Evolutionary conservation across 73 alveolate genomes (phyloP), one percentile per base, ranked within the genome.

Genomic region (Diophrys appendiculata): DNA sequence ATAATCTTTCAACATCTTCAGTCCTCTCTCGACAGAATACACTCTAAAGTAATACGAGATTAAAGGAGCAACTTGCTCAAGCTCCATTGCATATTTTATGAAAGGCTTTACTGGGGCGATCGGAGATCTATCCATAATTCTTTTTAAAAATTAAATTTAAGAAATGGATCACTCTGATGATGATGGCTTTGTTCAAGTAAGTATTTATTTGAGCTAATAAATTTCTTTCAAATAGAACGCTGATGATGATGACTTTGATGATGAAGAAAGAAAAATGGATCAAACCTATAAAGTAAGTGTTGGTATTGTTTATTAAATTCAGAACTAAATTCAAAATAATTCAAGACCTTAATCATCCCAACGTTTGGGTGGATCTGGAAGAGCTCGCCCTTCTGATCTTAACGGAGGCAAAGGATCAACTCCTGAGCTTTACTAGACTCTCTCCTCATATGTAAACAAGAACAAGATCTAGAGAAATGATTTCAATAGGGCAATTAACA

Each of bases 231-330:
- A n/a, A n/a, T n/a, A 79, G 43, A 79, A 79, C 33, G 88, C 69
- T 25, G 69, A 78, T 52, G 89, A 80, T 22, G 89, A 80, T 23
- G 89, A 80, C 33, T 80, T 80, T 54, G 89, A 80, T 65, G 89
- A 80, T 54, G 55, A 68, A 29, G 89, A 80, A 43, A 34, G 33
- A 43, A 80, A 80, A 55, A 56, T 80, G 33, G 89, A 80, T 65
- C 77, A 79, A 35, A 67, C 77, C 80, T 79, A 69, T 69, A 35
- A 79, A 64, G 77, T 68, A 26, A 68, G 56, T 68, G 8, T 24
- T 26, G 11, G 24, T 29, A 11, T 24, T 2, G 2, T 68, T 18
- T 3, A 24, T 27, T 11, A 2, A 29, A 29, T 64, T 29, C 25
- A 68, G 77, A 31, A 69, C 34, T 43, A 77, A 27, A 25, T 69